Conservation (phyloP, 1,284 basidiomycete genomes). For the Laetiporus sulphureus region DNA sequence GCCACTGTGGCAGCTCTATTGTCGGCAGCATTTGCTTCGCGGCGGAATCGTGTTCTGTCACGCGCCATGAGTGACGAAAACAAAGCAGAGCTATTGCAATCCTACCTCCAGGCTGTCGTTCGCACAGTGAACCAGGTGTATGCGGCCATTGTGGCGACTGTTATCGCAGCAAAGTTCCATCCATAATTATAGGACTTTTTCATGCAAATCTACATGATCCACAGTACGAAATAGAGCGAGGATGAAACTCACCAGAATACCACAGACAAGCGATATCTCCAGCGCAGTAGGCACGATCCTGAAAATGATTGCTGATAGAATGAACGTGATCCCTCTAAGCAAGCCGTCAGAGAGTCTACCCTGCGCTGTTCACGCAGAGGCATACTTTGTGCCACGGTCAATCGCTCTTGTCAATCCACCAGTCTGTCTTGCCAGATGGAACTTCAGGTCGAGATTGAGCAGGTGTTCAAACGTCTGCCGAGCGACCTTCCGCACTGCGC, state of each 20-base stretch:
- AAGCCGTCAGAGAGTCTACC: background rate
- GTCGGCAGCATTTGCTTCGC: slow-evolving; percentile 93
- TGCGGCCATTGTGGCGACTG: slow-evolving; percentile 77
- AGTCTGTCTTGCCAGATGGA: slow-evolving; percentile 91
- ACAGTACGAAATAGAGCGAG: too few species aligned
- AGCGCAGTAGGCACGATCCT: slow-evolving; percentile 94
- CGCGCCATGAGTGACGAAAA: background rate
- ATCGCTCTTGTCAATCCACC: slow-evolving; percentile 95
- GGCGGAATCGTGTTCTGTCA: slow-evolving; percentile 85
- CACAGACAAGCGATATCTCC: slow-evolving; percentile 96
- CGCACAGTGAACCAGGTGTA: slow-evolving; percentile 98
- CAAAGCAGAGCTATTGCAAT: background rate
- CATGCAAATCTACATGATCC: too few species aligned
- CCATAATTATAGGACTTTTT: slow-evolving; percentile 97
- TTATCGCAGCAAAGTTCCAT: slow-evolving; percentile 93
- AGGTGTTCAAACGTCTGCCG: slow-evolving; percentile 92
- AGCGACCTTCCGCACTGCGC: slow-evolving; percentile 91
- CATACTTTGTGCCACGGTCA: slow-evolving; percentile 93
- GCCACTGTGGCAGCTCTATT: slow-evolving; percentile 93
- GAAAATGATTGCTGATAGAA: slow-evolving; percentile 91
- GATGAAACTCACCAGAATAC: slow-evolving; percentile 86
- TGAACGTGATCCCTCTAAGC: slow-evolving; percentile 89
- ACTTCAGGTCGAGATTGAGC: slow-evolving; percentile 85
- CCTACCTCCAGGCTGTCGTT: slow-evolving; percentile 91
- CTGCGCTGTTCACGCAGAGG: too few species aligned